phyloP scores from a whole-genome alignment of 2,329 filamentous ascomycete genomes.

The Ceratocystis eucalypticola region DNA sequence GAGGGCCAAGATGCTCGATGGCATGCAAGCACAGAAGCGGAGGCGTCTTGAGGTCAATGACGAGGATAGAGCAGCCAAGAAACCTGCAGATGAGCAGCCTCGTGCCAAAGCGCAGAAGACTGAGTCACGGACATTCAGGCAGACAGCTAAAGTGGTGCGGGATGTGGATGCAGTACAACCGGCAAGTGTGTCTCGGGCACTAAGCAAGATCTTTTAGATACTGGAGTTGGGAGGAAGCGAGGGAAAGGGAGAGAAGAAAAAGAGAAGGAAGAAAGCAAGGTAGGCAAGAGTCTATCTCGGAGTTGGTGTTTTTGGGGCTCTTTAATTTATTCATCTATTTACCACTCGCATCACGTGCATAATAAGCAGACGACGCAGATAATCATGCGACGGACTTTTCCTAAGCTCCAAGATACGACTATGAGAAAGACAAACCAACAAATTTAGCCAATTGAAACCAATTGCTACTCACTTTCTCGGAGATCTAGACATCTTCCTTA shows the following conservation, averaged over 20 bases:
- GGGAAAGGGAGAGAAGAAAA: not conserved
- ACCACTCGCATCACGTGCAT: no score
- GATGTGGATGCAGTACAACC: slow-evolving; percentile 32
- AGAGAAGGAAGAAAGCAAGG: slow-evolving; percentile 1
- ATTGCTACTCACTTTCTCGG: no score
- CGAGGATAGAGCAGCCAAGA: slow-evolving; percentile 20
- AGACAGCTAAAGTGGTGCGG: slow-evolving; percentile 46
- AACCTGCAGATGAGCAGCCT: slow-evolving; percentile 20
- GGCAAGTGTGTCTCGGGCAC: slow-evolving; percentile 44
- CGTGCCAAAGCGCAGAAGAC: slow-evolving; percentile 19
- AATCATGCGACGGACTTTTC: no score
- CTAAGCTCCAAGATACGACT: no score
- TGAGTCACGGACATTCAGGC: slow-evolving; percentile 46
- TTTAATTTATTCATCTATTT: no score
- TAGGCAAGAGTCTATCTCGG: not conserved
- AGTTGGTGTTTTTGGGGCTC: no score
- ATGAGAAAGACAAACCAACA: no score
- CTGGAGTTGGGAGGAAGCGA: no score
- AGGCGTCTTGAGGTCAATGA: slow-evolving; percentile 29
- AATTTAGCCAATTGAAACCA: no score
- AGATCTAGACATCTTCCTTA: no score
- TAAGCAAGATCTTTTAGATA: slow-evolving; percentile 51
- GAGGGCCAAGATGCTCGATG: slow-evolving; percentile 63
- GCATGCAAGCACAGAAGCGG: slow-evolving; percentile 49
- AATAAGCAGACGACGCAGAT: no score